phyloP scores from a whole-genome alignment of 495 filamentous ascomycete genomes.

The Jackrogersella minutella region DNA sequence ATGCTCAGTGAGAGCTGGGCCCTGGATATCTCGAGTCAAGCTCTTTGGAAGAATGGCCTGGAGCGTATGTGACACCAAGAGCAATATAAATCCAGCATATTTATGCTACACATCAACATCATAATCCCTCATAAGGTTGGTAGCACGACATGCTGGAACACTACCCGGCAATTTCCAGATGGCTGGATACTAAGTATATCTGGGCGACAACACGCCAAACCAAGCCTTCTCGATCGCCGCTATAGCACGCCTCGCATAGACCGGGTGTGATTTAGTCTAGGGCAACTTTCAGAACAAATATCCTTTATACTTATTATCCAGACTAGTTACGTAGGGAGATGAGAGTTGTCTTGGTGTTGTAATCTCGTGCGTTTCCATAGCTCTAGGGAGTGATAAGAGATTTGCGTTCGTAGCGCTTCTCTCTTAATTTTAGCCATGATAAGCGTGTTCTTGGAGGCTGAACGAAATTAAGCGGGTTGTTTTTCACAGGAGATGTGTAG shows the following conservation, averaged over 20 bases:
- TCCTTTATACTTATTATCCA: not conserved
- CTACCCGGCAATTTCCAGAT: constrained; percentile 15
- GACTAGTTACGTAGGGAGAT: no score
- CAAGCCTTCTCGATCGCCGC: constrained; percentile 1
- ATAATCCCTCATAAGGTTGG: constrained; percentile 10
- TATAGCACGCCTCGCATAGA: not conserved
- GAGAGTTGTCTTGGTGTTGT: no score
- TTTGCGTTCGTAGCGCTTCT: no score
- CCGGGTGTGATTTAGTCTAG: not conserved
- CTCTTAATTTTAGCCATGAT: no score
- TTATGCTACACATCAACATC: constrained; percentile 1
- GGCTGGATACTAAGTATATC: constrained; percentile 6
- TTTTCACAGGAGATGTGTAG: no score
- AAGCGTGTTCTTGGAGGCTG: no score
- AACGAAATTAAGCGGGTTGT: no score
- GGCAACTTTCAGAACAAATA: not conserved
- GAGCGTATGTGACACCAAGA: not conserved
- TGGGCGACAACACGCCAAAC: not conserved
- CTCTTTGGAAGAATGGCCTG: not conserved
- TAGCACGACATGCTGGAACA: constrained; percentile 15
- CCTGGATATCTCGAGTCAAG: constrained; percentile 13
- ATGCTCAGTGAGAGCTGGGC: constrained; percentile 1
- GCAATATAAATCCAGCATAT: constrained; percentile 6
- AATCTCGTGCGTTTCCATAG: no score
- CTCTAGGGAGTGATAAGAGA: no score